Evolutionary conservation across 306 rosid genomes (phyloP).

Genomic region (Boehmeria nivea): DNA sequence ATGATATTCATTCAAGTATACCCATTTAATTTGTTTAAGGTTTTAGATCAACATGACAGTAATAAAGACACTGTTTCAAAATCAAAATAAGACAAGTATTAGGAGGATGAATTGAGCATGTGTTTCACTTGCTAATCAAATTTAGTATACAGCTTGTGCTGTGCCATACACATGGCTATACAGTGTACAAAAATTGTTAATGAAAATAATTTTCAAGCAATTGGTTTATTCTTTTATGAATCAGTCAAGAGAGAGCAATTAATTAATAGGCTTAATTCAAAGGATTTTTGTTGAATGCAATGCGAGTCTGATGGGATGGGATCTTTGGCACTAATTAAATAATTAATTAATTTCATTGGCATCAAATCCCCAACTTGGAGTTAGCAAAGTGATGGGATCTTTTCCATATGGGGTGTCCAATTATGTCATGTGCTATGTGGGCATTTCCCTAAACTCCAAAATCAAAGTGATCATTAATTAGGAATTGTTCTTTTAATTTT

Average conservation of each 20-base stretch:
- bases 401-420: slow-evolving; percentile 50
- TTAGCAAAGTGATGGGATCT: slow-evolving; percentile 40
- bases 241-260: not conserved
- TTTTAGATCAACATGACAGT: no score
- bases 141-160: not conserved
- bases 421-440: slow-evolving; percentile 47
- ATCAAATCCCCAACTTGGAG: slow-evolving; percentile 37
- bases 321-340: slow-evolving; percentile 9
- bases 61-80: no score
- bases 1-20: no score
- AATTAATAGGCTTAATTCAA: slow-evolving; percentile 4
- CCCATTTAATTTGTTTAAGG: no score
- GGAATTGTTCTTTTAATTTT: not conserved
- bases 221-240: not conserved
- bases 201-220: not conserved
- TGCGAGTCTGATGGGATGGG: slow-evolving; percentile 6
- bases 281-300: not conserved
- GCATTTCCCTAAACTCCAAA: slow-evolving; percentile 33
- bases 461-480: slow-evolving; percentile 17
- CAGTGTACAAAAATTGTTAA: not conserved
- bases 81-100: not conserved
- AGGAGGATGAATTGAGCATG: slow-evolving; percentile 4
- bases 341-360: slow-evolving; percentile 1
- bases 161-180: slow-evolving; percentile 9
- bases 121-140: slow-evolving; percentile 1